Evolutionary conservation across 257 asterid genomes (phyloP).

Genomic region (Ilex aquifolium): DNA sequence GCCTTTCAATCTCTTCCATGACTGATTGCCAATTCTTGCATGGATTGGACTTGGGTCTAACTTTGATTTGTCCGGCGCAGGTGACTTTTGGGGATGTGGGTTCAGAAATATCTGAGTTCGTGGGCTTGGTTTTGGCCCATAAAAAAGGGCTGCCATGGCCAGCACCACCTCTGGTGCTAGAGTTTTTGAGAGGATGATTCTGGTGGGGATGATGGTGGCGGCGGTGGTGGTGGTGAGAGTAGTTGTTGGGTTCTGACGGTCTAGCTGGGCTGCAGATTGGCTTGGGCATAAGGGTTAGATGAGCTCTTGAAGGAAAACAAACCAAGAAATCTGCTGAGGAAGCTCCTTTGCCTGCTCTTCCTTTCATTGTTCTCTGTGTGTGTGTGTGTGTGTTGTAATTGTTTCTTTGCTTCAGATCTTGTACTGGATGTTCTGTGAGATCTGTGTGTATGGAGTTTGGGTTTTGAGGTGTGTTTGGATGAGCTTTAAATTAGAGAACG

Average conservation of each 20-base stretch:
- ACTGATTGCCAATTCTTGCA: slow-evolving; percentile 91
- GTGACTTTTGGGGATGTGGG: slow-evolving; percentile 89
- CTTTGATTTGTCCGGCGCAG: slow-evolving; percentile 87
- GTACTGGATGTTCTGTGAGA: not conserved
- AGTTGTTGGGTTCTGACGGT: slow-evolving; percentile 32
- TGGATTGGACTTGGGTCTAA: slow-evolving; percentile 37
- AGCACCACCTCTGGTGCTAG: slow-evolving; percentile 13
- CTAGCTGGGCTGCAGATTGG: slow-evolving; percentile 79
- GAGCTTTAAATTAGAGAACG: not conserved
- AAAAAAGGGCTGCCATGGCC: slow-evolving; percentile 42
- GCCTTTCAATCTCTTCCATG: slow-evolving; percentile 84
- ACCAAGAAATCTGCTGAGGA: slow-evolving; percentile 73
- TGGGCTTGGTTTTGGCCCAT: slow-evolving; percentile 46
- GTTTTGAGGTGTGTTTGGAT: not conserved
- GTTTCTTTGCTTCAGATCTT: not conserved
- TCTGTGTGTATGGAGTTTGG: no score
- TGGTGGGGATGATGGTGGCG: slow-evolving; percentile 20
- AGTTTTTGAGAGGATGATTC: slow-evolving; percentile 27
- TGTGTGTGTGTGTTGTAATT: not conserved
- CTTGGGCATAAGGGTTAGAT: slow-evolving; percentile 66
- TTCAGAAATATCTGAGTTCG: slow-evolving; percentile 43
- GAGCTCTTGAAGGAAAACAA: slow-evolving; percentile 88
- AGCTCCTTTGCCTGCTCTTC: slow-evolving; percentile 71
- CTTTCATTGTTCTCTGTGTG: slow-evolving; percentile 36
- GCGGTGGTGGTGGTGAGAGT: slow-evolving; percentile 32